Percentiles rank a stretch among this genome's conserved stretches.
phyloP scores from a whole-genome alignment of 2,329 filamentous ascomycete genomes.

The Fusarium succisae region DNA sequence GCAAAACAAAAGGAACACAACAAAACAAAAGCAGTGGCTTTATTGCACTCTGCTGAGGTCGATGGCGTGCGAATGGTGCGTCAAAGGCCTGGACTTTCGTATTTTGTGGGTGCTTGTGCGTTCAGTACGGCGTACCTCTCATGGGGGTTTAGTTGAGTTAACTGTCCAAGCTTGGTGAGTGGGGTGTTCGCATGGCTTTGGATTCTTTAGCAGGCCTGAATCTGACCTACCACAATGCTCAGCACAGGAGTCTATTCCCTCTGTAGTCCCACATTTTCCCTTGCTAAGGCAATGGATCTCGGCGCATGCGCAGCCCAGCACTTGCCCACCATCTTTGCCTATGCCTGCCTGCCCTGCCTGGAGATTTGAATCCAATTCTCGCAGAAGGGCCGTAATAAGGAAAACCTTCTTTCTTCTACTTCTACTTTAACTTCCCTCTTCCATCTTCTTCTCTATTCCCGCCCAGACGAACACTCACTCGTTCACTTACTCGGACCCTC shows the following conservation, averaged over 20 bases:
- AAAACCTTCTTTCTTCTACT: slow-evolving; percentile 35
- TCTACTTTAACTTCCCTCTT: slow-evolving; percentile 16
- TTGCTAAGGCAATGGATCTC: slow-evolving; percentile 21
- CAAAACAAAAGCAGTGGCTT: not conserved
- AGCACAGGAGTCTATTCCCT: slow-evolving; percentile 3
- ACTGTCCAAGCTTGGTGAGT: slow-evolving; percentile 13
- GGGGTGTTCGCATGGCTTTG: slow-evolving; percentile 14
- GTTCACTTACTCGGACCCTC: not conserved
- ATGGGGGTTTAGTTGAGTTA: not conserved
- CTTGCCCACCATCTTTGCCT: slow-evolving; percentile 11
- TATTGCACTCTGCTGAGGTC: slow-evolving; percentile 9
- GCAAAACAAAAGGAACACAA: not conserved
- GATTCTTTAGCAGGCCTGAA: slow-evolving; percentile 25
- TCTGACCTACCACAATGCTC: slow-evolving; percentile 29
- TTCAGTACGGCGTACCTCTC: not conserved
- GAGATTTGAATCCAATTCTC: slow-evolving; percentile 26
- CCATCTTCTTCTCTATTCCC: slow-evolving; percentile 18
- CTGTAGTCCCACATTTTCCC: slow-evolving; percentile 24
- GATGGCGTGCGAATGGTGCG: slow-evolving; percentile 36
- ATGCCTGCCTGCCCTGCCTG: slow-evolving; percentile 27
- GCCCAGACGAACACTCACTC: not conserved
- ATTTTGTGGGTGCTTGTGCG: slow-evolving; percentile 27
- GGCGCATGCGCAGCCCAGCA: slow-evolving; percentile 19
- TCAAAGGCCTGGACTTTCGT: slow-evolving; percentile 31
- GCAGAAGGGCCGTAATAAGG: slow-evolving; percentile 31